Conservation (phyloP, 768 basidiomycete species). For the Calocera cornea region DNA sequence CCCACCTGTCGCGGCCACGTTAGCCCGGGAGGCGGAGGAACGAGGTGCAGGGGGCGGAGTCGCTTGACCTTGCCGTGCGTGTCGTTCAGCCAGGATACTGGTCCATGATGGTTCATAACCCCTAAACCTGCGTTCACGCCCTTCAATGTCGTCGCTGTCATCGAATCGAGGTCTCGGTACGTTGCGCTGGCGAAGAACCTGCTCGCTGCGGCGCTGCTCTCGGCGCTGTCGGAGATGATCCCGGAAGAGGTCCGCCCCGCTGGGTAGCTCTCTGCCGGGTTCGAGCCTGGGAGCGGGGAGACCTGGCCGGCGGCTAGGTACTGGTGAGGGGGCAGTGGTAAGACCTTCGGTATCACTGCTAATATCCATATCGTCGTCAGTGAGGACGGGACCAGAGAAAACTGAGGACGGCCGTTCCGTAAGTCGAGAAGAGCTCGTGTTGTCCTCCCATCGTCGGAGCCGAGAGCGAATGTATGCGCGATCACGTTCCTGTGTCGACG, state of each 20-base stretch:
- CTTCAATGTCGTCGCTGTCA: not conserved
- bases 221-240: not conserved
- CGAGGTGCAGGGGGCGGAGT: not conserved
- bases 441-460: not conserved
- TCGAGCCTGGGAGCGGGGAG: not conserved
- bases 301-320: not conserved
- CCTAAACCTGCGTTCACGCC: not conserved
- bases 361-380: slow-evolving; percentile 1
- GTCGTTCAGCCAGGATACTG: not conserved
- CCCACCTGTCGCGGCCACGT: not conserved
- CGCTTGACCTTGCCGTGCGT: not conserved
- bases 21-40: not conserved
- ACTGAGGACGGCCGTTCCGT: not conserved
- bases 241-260: not conserved
- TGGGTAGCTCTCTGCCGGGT: not conserved
- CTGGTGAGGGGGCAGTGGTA: not conserved
- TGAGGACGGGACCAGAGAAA: not conserved
- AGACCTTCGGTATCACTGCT: not conserved
- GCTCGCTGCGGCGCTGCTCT: not conserved
- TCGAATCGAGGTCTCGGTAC: not conserved
- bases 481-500: not conserved
- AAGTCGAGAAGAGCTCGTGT: not conserved
- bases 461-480: not conserved
- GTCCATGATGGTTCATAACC: not conserved
- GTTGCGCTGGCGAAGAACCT: not conserved